Evolutionary conservation across 2,329 filamentous ascomycete genomes (phyloP), one percentile per base, ranked within the genome.

Genomic region (Aulographum hederae): DNA sequence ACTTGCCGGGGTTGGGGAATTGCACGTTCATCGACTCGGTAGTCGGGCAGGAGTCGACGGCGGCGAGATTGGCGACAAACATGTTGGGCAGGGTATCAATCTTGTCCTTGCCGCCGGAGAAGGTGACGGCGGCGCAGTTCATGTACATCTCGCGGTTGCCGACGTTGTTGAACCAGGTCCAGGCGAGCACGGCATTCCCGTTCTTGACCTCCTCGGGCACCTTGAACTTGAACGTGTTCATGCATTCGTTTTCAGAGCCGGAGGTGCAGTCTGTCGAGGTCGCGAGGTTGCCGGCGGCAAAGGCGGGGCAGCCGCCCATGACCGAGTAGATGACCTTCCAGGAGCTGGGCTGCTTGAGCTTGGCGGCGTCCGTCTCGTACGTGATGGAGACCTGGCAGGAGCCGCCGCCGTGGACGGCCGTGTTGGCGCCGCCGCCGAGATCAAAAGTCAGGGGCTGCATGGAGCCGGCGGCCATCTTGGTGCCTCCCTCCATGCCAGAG

Each of bases 131-230:
- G 0, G 78, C 81, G 43, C 86, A 98, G 65, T 93, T 91, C 84
- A 93, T 92, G 65, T 95, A 94, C 66, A 93, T 82, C 50, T 95
- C 89, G 1, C 85, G 75, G 59, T 93, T 93, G 3, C 89, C 89
- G 6, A 92, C 47, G 37, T 77, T 78, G 55, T 95, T 95, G 55
- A 92, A 72, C 89, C 89, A 95, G 1, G 82, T 82, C 84, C 85
- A 95, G 1, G 80, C 79, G 4, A 93, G 57, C 0, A 73, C 77
- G 23, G 78, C 84, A 25, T 79, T 64, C 2, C 84, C 85, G 1
- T 70, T 54, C 12, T 71, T 66, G 30, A 92, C 63, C 10, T 73
- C 67, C 0, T 63, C 47, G 0, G 82, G 84, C 4, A 93, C 70
- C 0, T 57, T 67, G 55, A 74, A 86, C 26, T 67, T 57, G 50